Percentiles rank a stretch among this genome's conserved stretches.
These are phyloP conservation scores for Mrakia hoshinonis DNA, from an alignment of 768 basidiomycete genomes.

Conservation along the genomic window DNA sequence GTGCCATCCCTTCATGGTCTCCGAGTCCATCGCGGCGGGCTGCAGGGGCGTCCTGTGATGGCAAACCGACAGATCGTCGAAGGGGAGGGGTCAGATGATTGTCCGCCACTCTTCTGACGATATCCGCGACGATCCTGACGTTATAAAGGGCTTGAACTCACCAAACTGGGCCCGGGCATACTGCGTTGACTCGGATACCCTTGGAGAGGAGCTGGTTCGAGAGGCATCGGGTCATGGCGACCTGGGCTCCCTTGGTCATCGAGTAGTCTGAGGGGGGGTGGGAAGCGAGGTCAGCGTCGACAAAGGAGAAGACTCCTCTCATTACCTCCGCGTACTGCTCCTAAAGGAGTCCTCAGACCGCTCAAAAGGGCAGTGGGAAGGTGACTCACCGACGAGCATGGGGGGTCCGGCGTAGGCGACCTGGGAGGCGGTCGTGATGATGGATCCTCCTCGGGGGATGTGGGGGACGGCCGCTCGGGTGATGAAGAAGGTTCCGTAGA, in stretches of 20 bases:
- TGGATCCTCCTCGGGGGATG: slow-evolving; percentile 17
- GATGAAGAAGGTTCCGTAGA: slow-evolving; percentile 29
- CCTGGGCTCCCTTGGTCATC: slow-evolving; percentile 29
- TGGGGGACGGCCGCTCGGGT: slow-evolving; percentile 26
- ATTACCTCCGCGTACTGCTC: not conserved
- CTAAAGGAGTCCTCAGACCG: too few species aligned
- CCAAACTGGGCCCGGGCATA: slow-evolving; percentile 36
- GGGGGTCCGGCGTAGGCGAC: slow-evolving; percentile 41
- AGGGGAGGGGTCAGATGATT: not conserved
- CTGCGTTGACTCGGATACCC: slow-evolving; percentile 25
- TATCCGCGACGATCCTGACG: slow-evolving; percentile 27
- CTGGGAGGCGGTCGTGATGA: slow-evolving; percentile 28
- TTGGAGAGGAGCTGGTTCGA: slow-evolving; percentile 25
- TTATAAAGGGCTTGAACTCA: too few species aligned
- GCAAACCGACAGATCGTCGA: not conserved
- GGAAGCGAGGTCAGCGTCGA: not conserved
- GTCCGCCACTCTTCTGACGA: too few species aligned
- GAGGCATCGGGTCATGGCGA: slow-evolving; percentile 19
- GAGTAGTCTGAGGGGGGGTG: slow-evolving; percentile 17
- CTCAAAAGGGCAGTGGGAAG: not conserved
- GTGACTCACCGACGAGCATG: slow-evolving; percentile 28
- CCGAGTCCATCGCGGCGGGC: slow-evolving; percentile 39
- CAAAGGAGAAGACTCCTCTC: not conserved
- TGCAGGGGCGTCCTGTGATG: slow-evolving; percentile 35
- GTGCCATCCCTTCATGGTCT: slow-evolving; percentile 31